Evolutionary conservation across 192 early-diverging fungal species (phyloP), one percentile per base, ranked within the genome.

Genomic region (Podila epicladia): DNA sequence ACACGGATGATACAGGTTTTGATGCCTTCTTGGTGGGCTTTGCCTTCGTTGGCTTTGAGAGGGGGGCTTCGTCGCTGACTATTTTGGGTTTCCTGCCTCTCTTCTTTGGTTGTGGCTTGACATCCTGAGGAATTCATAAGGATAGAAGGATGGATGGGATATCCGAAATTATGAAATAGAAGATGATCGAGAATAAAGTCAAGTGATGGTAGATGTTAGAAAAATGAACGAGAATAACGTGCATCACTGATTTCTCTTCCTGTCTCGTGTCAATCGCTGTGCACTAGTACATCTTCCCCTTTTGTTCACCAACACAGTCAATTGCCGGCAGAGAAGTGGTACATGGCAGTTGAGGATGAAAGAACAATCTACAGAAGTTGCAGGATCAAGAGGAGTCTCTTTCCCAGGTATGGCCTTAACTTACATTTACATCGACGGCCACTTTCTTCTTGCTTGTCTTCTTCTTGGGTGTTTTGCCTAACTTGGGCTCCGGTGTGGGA

Each of bases 21-120:
- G 72, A 65, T 6, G 53, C 60, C 60, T 73, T 69, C 62, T 69
- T 72, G 32, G 55, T n/a, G 8, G 59, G 3, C 32, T 79, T 79
- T 33, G 64, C 33, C 20, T 31, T 72, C 58, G 51, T 62, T 45
- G 65, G 49, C 68, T 29, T 76, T 62, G 4, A 31, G 45, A 26
- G 15, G 22, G 29, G 64, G 65, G 58, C 9, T 58, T 71, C 53
- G 69, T 58, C 37, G 71, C 72, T 37, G 72, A 67, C 35, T 69
- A 79, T 17, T 68, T 72, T 22, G 70, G 67, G 11, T 12, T 55
- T 68, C 28, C 41, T 68, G 24, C 48, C 55, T 49, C 33, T 29
- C 58, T 58, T 66, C 35, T 64, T 74, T 28, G 49, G 38, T 19
- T 32, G 48, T 45, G 31, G 12, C 29, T 28, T 29, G 24, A 26